phyloP scores from a whole-genome alignment of 2,329 filamentous ascomycete genomes.

The Diaporthe caulivora region DNA sequence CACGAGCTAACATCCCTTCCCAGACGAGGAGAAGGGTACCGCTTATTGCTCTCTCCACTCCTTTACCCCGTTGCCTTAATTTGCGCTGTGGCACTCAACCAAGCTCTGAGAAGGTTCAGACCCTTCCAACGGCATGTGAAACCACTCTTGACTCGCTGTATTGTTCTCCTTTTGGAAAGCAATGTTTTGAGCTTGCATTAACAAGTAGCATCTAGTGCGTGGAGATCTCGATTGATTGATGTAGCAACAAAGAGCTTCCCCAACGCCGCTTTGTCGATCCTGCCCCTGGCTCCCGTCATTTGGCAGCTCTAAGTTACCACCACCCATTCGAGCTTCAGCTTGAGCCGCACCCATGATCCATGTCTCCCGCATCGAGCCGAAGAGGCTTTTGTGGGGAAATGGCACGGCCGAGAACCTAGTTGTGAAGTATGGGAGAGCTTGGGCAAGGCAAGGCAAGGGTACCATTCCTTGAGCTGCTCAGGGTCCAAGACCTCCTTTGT shows the following conservation, averaged over 20 bases:
- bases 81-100: too few relatives aligned
- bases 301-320: constrained; percentile 16
- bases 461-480: too few relatives aligned
- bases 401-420: constrained; percentile 18
- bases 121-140: background rate
- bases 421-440: background rate
- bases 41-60: too few relatives aligned
- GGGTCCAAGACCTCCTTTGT: background rate
- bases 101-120: background rate
- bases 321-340: too few relatives aligned
- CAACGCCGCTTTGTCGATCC: background rate
- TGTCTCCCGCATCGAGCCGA: constrained; percentile 21
- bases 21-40: too few relatives aligned
- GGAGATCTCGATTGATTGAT: constrained; percentile 19
- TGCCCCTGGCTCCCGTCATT: constrained; percentile 19
- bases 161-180: too few relatives aligned
- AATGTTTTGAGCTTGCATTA: too few relatives aligned
- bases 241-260: background rate
- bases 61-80: too few relatives aligned
- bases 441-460: too few relatives aligned
- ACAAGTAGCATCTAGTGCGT: too few relatives aligned
- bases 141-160: background rate
- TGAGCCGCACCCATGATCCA: constrained; percentile 22
- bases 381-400: constrained; percentile 20
- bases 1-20: too few relatives aligned